A percentile compares a stretch with the other conserved stretches of the same genome.
Evolutionary conservation across 768 basidiomycete genomes (phyloP).

Genomic region (Boletus sp.): DNA sequence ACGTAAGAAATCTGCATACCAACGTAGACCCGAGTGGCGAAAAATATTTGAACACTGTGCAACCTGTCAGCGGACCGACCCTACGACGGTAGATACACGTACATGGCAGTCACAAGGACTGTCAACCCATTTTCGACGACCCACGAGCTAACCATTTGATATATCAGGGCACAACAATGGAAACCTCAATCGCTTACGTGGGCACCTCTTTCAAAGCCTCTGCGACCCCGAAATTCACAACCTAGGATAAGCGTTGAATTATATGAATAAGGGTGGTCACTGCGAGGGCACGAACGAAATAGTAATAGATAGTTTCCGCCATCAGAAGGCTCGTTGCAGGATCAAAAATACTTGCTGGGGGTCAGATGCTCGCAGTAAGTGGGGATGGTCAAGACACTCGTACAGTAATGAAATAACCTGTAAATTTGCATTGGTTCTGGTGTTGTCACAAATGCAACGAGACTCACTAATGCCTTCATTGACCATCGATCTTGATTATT

Average conservation of each 20-base stretch:
- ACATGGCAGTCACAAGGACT: constrained; percentile 17
- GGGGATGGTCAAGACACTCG: not conserved
- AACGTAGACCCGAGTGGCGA: constrained; percentile 9
- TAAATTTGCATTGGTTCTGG: not conserved
- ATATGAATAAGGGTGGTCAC: not conserved
- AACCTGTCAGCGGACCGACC: not conserved
- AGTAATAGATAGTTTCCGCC: constrained; percentile 17
- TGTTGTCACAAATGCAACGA: not conserved
- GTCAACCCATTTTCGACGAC: constrained; percentile 15
- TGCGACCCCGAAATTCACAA: constrained; percentile 13
- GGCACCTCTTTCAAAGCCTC: constrained; percentile 7
- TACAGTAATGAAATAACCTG: constrained; percentile 19
- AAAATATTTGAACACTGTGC: constrained; percentile 13
- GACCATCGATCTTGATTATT: constrained; percentile 12
- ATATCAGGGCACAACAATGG: not conserved
- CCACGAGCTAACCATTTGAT: constrained; percentile 10
- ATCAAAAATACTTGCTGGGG: constrained; percentile 12
- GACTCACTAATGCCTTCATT: constrained; percentile 16
- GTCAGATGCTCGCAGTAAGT: not conserved
- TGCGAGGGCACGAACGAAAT: constrained; percentile 13
- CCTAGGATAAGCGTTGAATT: not conserved
- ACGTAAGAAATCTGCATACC: constrained; percentile 2
- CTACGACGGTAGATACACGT: not conserved
- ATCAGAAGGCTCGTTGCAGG: constrained; percentile 18
- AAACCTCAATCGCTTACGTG: constrained; percentile 3